Percentiles rank a stretch among this genome's conserved stretches.
These are phyloP conservation scores for Mycosphaerella sp. DNA, from an alignment of 2,329 filamentous ascomycete genomes.

Conservation along the genomic window DNA sequence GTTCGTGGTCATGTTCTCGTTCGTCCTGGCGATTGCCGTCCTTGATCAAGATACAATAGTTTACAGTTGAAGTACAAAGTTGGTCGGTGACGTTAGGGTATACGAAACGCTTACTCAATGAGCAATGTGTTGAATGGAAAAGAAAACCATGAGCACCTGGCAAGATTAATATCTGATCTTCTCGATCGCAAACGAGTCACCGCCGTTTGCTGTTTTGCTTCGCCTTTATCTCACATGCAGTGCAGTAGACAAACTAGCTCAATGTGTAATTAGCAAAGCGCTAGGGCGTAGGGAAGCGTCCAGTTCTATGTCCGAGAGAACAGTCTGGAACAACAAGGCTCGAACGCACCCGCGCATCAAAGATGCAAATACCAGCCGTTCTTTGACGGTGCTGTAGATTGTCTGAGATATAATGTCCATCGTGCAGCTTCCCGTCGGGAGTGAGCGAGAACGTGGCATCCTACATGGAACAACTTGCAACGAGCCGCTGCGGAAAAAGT, in stretches of 20 bases:
- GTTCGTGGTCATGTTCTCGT: constrained; percentile 3
- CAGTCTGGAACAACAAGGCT: background rate
- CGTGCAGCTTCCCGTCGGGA: background rate
- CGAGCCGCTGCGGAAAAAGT: background rate
- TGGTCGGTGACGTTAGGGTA: background rate
- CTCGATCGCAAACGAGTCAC: background rate
- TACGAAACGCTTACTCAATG: background rate
- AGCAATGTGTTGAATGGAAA: background rate
- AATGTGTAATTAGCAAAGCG: background rate
- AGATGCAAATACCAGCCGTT: background rate
- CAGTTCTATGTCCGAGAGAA: background rate
- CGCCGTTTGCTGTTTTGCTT: background rate
- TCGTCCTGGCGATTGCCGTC: background rate
- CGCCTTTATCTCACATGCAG: background rate
- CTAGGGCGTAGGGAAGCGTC: background rate
- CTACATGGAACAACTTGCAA: background rate
- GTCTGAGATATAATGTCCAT: background rate
- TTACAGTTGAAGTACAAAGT: background rate
- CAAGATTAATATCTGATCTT: background rate
- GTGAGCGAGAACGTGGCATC: background rate
- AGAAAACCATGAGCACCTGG: background rate
- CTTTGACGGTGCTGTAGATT: background rate
- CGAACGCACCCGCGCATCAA: background rate
- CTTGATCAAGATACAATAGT: background rate
- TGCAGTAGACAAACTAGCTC: background rate